Evolutionary conservation across 2,329 filamentous ascomycete genomes (phyloP), one percentile per base, ranked within the genome.

Genomic region (Apiospora sp.): DNA sequence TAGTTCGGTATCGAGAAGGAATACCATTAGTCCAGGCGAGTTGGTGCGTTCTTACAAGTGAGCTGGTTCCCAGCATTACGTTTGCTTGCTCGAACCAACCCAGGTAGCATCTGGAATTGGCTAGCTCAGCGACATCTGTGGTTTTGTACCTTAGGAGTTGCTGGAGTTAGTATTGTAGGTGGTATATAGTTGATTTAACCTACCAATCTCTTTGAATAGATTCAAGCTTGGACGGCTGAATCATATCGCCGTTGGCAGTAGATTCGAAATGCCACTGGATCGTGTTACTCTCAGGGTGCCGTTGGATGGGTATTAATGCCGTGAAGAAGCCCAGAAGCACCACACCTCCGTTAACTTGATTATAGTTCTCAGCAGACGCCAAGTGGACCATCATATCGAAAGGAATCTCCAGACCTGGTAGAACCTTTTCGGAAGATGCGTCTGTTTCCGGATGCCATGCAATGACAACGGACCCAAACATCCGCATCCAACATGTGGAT

Each of bases 41-140:
- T 30, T n/a, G 13, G 30, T 61, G 12, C 2, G 54, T 3, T 12
- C 0, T 19, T 1, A 37, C 54, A n/a, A 37, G 54, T 4, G 30
- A 61, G n/a, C 30, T 61, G 2, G 54, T 61, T 22, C 54, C 54
- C 54, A 61, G 3, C 54, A 61, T 61, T 1, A 61, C 8, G 37
- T 61, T 61, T 4, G 54, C 54, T 19, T 61, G 16, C 54, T 61
- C 54, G 37, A 61, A 61, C 54, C 54, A 61, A 3, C 54, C 54
- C 54, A 61, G 1, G 13, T 37, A 6, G 30, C 30, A 61, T 5
- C 8, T 61, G 54, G 30, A 61, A 7, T 12, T 37, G 30, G 30
- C 30, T 19, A 61, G 3, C 19, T 61, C 30, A 5, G 54, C 37
- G 3, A 37, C 0, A n/a, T 61, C 16, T 4, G 30, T 37, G 30